These are phyloP conservation scores for Berkeleyomyces basicola DNA, from an alignment of 2,329 filamentous ascomycete genomes.

Conservation along the genomic window DNA sequence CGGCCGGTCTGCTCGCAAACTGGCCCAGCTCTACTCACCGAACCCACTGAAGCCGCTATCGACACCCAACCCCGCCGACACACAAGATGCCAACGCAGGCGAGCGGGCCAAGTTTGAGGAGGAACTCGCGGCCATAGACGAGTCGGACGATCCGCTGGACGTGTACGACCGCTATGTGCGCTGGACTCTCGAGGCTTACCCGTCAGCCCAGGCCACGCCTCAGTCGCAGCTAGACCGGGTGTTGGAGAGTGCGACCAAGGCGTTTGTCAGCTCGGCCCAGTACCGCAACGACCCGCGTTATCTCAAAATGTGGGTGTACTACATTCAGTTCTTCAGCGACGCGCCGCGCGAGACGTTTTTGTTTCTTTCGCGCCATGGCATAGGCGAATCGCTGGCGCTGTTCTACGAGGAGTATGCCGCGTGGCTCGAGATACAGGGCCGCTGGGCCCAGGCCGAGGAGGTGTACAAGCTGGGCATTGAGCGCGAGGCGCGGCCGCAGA, in stretches of 20 bases:
- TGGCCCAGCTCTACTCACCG: conserved; percentile 66
- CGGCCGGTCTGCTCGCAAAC: conserved; percentile 72
- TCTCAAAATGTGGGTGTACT: conserved; percentile 82
- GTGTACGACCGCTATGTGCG: conserved; percentile 92
- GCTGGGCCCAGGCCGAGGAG: conserved; percentile 86
- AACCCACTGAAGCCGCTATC: conserved; percentile 39
- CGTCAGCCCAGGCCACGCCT: conserved; percentile 77
- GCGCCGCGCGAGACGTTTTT: conserved; percentile 84
- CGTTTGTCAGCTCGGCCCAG: conserved; percentile 67
- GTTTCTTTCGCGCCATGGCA: conserved; percentile 72
- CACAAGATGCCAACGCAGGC: conserved; percentile 59
- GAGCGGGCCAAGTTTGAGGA: conserved; percentile 73
- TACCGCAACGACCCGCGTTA: conserved; percentile 96
- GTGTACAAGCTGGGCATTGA: conserved; percentile 84
- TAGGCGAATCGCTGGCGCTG: conserved; percentile 73
- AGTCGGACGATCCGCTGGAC: conserved; percentile 89
- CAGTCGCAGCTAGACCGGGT: conserved; percentile 80
- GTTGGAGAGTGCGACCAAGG: conserved; percentile 81
- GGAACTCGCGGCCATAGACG: conserved; percentile 60
- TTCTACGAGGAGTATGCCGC: conserved; percentile 96
- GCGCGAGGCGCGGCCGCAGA: conserved; percentile 65
- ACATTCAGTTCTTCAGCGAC: conserved; percentile 85
- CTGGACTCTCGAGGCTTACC: conserved; percentile 92
- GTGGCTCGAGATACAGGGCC: conserved; percentile 70
- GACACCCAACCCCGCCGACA: conserved; percentile 53